Conservation (phyloP, 139 green algal genomes). For the Deuterostichococcus epilithicus region DNA sequence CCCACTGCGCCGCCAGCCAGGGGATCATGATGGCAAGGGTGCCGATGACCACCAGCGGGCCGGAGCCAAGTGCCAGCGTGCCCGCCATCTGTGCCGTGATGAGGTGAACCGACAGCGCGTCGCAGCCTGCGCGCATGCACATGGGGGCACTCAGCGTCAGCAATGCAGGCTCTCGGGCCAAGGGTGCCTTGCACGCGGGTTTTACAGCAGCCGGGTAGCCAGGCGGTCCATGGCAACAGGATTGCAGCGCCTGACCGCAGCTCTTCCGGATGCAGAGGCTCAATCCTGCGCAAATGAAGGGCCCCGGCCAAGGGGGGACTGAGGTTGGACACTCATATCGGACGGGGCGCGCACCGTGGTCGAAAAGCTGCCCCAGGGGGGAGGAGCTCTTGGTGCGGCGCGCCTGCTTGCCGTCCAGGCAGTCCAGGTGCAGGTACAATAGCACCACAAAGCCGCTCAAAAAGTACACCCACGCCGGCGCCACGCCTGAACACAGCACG, state of each 20-base stretch:
- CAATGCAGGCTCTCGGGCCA: background rate
- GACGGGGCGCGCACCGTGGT: constrained; percentile 65
- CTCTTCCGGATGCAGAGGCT: too few species aligned
- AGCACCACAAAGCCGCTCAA: constrained; percentile 32
- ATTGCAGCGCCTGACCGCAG: background rate
- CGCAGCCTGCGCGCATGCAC: constrained; percentile 52
- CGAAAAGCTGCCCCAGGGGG: constrained; percentile 94
- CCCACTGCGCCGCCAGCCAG: constrained; percentile 85
- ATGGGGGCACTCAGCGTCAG: background rate
- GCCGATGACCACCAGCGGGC: constrained; percentile 19
- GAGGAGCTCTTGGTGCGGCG: constrained; percentile 80
- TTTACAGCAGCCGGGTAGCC: too few species aligned
- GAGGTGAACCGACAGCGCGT: constrained; percentile 79
- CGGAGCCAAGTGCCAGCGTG: constrained; percentile 22
- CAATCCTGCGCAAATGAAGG: too few species aligned
- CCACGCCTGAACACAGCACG: constrained; percentile 23
- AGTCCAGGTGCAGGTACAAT: constrained; percentile 85
- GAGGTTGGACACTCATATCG: too few species aligned
- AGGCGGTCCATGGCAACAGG: background rate
- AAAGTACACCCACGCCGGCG: constrained; percentile 63
- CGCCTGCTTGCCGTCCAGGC: constrained; percentile 93
- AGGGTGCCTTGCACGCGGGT: too few species aligned
- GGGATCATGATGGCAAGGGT: constrained; percentile 60
- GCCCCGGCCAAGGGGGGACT: too few species aligned
- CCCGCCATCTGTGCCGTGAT: constrained; percentile 54